These are phyloP conservation scores for Malassezia psittaci DNA, from an alignment of 1,284 basidiomycete species.

Conservation along the genomic window DNA sequence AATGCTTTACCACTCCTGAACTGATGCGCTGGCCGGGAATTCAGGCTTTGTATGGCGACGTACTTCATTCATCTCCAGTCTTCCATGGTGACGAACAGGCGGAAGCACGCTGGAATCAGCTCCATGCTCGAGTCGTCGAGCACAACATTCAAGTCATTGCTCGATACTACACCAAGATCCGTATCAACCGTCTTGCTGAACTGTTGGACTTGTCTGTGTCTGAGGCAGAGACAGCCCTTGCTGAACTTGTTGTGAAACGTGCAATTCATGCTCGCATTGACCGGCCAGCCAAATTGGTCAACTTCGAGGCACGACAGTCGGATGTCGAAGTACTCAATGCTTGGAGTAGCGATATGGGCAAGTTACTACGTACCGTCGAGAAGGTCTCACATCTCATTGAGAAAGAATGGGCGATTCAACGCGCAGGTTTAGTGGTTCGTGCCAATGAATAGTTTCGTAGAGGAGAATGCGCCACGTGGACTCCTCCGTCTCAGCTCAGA, in stretches of 20 bases:
- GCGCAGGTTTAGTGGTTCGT: conserved; percentile 31
- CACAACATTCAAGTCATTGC: conserved; percentile 95
- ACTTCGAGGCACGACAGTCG: conserved; percentile 53
- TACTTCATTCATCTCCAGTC: conserved; percentile 67
- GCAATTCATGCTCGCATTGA: conserved; percentile 82
- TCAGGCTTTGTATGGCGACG: conserved; percentile 73
- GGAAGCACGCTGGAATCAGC: conserved; percentile 80
- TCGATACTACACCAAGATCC: conserved; percentile 88
- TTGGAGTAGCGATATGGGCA: conserved; percentile 92
- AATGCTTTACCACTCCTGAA: conserved; percentile 90
- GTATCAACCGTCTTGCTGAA: conserved; percentile 66
- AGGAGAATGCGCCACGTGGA: neutral
- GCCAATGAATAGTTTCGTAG: conserved; percentile 12
- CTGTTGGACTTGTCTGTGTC: conserved; percentile 74
- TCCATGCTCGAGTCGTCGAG: conserved; percentile 91
- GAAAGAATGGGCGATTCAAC: conserved; percentile 44
- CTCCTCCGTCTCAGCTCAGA: neutral
- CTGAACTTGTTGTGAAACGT: conserved; percentile 81
- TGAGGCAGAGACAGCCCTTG: conserved; percentile 77
- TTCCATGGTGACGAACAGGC: conserved; percentile 56
- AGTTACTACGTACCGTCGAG: conserved; percentile 54
- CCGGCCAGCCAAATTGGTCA: conserved; percentile 76
- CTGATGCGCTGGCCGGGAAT: conserved; percentile 99
- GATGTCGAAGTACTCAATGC: conserved; percentile 64
- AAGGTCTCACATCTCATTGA: conserved; percentile 42